phyloP scores from a whole-genome alignment of 352 stramenopile genomes.

The Phytophthora idaei region DNA sequence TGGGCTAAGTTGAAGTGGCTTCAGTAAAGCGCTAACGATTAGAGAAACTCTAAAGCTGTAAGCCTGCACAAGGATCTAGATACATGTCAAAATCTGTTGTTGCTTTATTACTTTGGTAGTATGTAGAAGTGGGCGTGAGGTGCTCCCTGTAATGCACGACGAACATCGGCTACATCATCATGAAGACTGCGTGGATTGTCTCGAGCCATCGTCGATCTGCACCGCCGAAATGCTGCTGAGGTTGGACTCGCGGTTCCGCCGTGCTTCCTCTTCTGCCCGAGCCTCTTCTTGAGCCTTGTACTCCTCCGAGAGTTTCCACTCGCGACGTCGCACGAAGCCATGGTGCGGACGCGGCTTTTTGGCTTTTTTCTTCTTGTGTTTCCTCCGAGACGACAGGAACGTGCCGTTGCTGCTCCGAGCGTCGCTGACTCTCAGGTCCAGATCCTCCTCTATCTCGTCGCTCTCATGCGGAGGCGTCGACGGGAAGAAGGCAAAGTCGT shows the following conservation, averaged over 20 bases:
- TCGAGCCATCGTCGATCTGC: slow-evolving; percentile 44
- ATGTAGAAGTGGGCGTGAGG: neutral
- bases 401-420: slow-evolving; percentile 25
- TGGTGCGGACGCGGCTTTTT: slow-evolving; percentile 61
- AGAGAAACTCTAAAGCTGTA: neutral
- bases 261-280: slow-evolving; percentile 5
- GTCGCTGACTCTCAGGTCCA: slow-evolving; percentile 22
- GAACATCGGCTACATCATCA: slow-evolving; percentile 12
- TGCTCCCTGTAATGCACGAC: slow-evolving; percentile 1
- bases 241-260: slow-evolving; percentile 21
- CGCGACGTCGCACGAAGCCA: slow-evolving; percentile 71
- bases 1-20: too few species aligned
- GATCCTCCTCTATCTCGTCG: slow-evolving; percentile 34
- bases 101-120: slow-evolving; percentile 5
- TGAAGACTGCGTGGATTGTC: slow-evolving; percentile 11
- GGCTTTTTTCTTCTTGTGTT: slow-evolving; percentile 48
- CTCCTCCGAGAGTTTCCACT: slow-evolving; percentile 73
- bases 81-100: slow-evolving; percentile 10
- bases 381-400: slow-evolving; percentile 37
- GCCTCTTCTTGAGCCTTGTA: slow-evolving; percentile 54
- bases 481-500: slow-evolving; percentile 84
- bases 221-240: slow-evolving; percentile 48
- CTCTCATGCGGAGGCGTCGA: slow-evolving; percentile 43
- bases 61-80: neutral
- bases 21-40: too few species aligned